A percentile compares a stretch with the other conserved stretches of the same genome.
Conservation (phyloP, 106 monocot genomes). For the Dactylorhiza incarnata region DNA sequence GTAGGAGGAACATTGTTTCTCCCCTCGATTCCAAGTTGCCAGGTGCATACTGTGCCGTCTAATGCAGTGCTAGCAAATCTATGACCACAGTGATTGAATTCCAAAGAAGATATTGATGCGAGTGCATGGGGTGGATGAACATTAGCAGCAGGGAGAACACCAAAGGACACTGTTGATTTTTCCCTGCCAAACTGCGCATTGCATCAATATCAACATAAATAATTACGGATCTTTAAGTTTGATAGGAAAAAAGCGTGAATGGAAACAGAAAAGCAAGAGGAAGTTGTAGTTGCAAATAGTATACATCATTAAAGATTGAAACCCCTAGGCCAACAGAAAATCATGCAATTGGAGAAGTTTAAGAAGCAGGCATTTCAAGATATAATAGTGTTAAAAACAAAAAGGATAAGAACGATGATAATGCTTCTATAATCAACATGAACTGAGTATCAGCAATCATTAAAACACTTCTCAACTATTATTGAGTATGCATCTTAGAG, state of each 20-base stretch:
- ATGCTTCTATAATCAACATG: neutral
- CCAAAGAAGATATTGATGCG: conserved; percentile 69
- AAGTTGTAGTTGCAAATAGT: neutral
- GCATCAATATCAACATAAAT: neutral
- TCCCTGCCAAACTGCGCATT: conserved; percentile 85
- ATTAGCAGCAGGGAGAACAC: conserved; percentile 76
- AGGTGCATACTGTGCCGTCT: conserved; percentile 88
- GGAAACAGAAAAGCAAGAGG: neutral
- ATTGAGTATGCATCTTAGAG: neutral
- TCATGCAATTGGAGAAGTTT: neutral
- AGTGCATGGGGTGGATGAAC: conserved; percentile 69
- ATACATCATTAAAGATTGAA: neutral
- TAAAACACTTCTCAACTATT: neutral
- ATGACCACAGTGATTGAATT: conserved; percentile 81
- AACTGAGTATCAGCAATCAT: neutral
- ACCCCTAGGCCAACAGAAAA: neutral
- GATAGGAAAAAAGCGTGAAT: neutral
- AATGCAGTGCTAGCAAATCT: conserved; percentile 86
- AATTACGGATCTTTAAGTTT: neutral
- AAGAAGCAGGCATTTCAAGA: neutral
- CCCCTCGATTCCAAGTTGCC: conserved; percentile 95
- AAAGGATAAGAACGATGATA: neutral
- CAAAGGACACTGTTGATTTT: conserved; percentile 83
- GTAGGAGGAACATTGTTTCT: conserved; percentile 72
- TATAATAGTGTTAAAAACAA: neutral